Evolutionary conservation across 768 basidiomycete genomes (phyloP).

Genomic region (Suillus subalutaceus): DNA sequence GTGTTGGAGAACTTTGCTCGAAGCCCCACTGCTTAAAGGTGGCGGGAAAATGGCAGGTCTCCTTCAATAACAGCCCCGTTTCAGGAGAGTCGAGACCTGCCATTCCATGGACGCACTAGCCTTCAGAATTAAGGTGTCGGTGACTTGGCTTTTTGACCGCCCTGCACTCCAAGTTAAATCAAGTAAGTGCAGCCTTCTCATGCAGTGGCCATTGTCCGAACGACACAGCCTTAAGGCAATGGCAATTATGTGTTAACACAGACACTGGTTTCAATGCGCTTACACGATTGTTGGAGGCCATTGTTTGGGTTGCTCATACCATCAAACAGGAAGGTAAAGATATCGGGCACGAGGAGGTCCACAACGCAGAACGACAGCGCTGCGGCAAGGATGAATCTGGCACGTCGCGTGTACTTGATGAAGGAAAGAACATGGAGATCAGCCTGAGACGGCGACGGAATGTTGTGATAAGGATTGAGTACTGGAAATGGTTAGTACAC

Average conservation of each 20-base stretch:
- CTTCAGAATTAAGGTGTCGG: not conserved
- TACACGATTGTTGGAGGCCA: constrained; percentile 67
- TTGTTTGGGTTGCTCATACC: constrained; percentile 52
- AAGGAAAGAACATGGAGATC: constrained; percentile 63
- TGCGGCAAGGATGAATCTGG: constrained; percentile 70
- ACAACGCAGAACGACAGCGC: constrained; percentile 70
- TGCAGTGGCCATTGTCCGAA: not conserved
- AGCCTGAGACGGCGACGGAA: constrained; percentile 74
- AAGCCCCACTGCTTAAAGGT: not conserved
- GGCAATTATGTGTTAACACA: not conserved
- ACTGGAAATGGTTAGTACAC: constrained; percentile 39
- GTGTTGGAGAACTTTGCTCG: not conserved
- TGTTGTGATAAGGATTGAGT: constrained; percentile 78
- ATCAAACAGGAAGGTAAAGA: constrained; percentile 73
- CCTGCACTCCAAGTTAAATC: not conserved
- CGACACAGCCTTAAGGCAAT: not conserved
- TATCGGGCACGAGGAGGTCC: constrained; percentile 60
- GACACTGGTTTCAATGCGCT: constrained; percentile 50
- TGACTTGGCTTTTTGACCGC: not conserved
- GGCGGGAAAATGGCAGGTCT: not conserved
- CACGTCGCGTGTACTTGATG: constrained; percentile 59
- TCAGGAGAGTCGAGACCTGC: not conserved
- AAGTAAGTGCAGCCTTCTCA: not conserved
- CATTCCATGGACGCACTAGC: not conserved
- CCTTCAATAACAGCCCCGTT: not conserved